Percentiles rank a stretch among this genome's conserved stretches.
phyloP scores from a whole-genome alignment of 202 grass and related monocot species.

The Carex arenaria region DNA sequence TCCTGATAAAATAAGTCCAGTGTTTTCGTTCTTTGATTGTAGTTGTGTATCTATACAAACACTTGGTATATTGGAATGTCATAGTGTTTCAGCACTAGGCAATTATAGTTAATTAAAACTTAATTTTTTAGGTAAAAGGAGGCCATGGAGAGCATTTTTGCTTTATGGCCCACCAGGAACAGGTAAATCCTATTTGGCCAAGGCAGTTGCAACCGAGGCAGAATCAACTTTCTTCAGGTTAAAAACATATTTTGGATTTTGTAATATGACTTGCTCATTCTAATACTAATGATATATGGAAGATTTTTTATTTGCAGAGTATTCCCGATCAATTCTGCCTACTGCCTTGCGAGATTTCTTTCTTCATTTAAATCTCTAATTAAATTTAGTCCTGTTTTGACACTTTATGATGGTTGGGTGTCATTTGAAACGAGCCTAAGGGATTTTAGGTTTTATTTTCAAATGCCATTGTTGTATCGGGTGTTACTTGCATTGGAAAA shows the following conservation, averaged over 20 bases:
- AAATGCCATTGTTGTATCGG: neutral
- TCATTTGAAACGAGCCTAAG: neutral
- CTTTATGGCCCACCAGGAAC: conserved; percentile 98
- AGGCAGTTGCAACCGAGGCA: conserved; percentile 93
- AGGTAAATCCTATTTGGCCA: conserved; percentile 99
- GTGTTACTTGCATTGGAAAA: neutral
- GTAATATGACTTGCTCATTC: neutral
- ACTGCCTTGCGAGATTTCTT: neutral
- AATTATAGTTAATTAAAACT: conserved; percentile 11
- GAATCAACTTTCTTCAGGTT: conserved; percentile 99
- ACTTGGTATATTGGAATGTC: neutral
- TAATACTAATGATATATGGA: neutral
- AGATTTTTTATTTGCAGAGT: neutral
- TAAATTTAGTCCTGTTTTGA: neutral
- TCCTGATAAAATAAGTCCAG: neutral
- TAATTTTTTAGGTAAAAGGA: conserved; percentile 67
- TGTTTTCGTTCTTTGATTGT: neutral
- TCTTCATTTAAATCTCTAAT: neutral
- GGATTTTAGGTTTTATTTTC: neutral
- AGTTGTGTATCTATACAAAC: neutral
- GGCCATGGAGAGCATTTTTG: conserved; percentile 98
- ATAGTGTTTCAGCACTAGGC: neutral
- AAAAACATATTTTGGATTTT: neutral
- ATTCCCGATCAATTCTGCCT: neutral
- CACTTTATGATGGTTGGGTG: neutral